Conservation (phyloP, 352 stramenopile genomes). For the Phytopythium chamaehyphon region DNA sequence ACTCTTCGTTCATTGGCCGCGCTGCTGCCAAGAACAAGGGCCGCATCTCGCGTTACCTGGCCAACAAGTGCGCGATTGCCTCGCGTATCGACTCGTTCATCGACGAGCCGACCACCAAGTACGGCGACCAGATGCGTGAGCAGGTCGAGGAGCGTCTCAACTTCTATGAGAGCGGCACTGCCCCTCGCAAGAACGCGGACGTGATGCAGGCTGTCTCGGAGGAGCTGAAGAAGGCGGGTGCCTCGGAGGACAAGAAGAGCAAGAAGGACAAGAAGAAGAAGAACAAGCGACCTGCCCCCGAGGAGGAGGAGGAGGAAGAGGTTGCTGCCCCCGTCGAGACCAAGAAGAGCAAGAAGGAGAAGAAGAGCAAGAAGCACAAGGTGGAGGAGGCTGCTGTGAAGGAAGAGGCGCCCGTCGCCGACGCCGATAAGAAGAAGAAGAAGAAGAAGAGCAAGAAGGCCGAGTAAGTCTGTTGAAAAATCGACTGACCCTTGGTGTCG, state of each 20-base stretch:
- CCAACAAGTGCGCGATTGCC: slow-evolving; percentile 99
- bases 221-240: slow-evolving; percentile 76
- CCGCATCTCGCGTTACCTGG: slow-evolving; percentile 98
- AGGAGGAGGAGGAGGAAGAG: slow-evolving; percentile 60
- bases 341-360: slow-evolving; percentile 63
- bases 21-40: slow-evolving; percentile 99
- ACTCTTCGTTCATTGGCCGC: slow-evolving; percentile 99
- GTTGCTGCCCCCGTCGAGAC: slow-evolving; percentile 57
- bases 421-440: slow-evolving; percentile 79
- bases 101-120: slow-evolving; percentile 94
- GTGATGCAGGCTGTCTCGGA: slow-evolving; percentile 97
- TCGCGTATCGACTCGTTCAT: slow-evolving; percentile 99
- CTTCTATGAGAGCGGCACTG: slow-evolving; percentile 98
- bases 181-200: slow-evolving; percentile 98
- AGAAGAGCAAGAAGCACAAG: slow-evolving; percentile 29
- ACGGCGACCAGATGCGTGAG: slow-evolving; percentile 98
- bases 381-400: slow-evolving; percentile 19
- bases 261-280: slow-evolving; percentile 83
- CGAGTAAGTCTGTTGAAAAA: slow-evolving; percentile 29
- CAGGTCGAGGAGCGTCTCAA: slow-evolving; percentile 99
- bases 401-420: slow-evolving; percentile 14
- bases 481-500: slow-evolving; percentile 2
- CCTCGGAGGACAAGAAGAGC: slow-evolving; percentile 55
- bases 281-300: slow-evolving; percentile 69
- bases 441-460: slow-evolving; percentile 77